Conservation (phyloP, 2,329 filamentous ascomycete species). For the Phaeosphaeria sp. region DNA sequence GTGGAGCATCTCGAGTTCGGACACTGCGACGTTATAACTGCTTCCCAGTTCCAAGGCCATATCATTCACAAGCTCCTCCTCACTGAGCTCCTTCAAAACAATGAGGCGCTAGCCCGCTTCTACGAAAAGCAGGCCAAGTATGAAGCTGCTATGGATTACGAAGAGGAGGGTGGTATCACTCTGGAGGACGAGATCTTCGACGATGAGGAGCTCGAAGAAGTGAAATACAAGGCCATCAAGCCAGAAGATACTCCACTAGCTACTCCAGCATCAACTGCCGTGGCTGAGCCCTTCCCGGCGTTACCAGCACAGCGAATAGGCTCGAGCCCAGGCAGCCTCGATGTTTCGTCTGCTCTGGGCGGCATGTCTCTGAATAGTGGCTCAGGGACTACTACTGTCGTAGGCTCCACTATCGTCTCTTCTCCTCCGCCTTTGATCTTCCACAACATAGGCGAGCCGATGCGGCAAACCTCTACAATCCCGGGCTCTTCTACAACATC, state of each 20-base stretch:
- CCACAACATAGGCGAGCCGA: neutral
- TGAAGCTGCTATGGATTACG: conserved; percentile 36
- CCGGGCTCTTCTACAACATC: conserved; percentile 1
- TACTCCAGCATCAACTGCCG: neutral
- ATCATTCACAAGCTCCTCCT: conserved; percentile 59
- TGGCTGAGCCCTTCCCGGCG: conserved; percentile 24
- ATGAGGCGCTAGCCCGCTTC: conserved; percentile 27
- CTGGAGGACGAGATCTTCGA: conserved; percentile 23
- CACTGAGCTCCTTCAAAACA: conserved; percentile 36
- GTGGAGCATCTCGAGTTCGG: conserved; percentile 63
- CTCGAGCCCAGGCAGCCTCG: neutral
- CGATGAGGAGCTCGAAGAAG: conserved; percentile 21
- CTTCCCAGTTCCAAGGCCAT: conserved; percentile 54
- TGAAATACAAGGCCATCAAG: conserved; percentile 33
- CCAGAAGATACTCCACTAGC: conserved; percentile 23
- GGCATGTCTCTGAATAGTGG: conserved; percentile 23
- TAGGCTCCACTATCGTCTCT: conserved; percentile 11
- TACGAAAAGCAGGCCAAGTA: conserved; percentile 36
- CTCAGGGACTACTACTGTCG: conserved; percentile 14
- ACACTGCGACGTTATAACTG: conserved; percentile 54
- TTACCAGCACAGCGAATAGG: conserved; percentile 18
- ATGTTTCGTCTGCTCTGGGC: conserved; percentile 16
- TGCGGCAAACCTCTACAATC: neutral
- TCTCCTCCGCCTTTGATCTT: neutral
- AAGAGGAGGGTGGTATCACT: conserved; percentile 32